Evolutionary conservation across 202 grass and related monocot species (phyloP), one percentile per base, ranked within the genome.

Genomic region (Sporobolus alterniflorus): DNA sequence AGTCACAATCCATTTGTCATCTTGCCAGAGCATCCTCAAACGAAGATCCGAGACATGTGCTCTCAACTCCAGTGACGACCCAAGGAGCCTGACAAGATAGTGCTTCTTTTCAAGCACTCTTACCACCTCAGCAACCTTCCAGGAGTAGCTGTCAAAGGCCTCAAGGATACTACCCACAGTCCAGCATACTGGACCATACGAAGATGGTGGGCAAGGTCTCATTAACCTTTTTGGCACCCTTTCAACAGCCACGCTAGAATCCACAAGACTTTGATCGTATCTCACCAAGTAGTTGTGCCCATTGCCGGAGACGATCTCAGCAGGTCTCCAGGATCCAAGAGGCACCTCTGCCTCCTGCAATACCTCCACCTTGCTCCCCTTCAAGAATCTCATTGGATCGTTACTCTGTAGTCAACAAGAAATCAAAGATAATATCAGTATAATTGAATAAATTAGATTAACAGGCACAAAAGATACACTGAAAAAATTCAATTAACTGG

Each of bases 301-400:
- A 12, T 98, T 95, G 71, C 92, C 90, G 44, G 90, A 95, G 68
- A 95, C 30, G 28, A 98, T 90, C 76, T 95, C 78, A 11, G 86
- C 90, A 50, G 78, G 91, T 81, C 89, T 86, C 95, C 95, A 98
- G 11, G 83, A 89, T 62, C 88, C 95, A 26, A 87, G 51, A 1
- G 84, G 88, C n/a, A 48, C 54, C 54, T 87, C 84, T 14, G 54
- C 63, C 76, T 88, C 84, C 71, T 90, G 81, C 50, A 89, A 61
- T 11, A 95, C 92, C 71, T 98, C 95, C 55, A 98, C 89, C 64
- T 93, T 89, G 64, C 42, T 73, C 48, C 89, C 89, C 87, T 93
- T 95, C 71, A 78, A 78, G 73, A 98, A 98, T 82, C 73, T 91
- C 90, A 93, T 91, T 0, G 1, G 7, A 49, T 57, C 18, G 40